phyloP scores from a whole-genome alignment of 495 filamentous ascomycete species.

The Penicillium waksmanii region DNA sequence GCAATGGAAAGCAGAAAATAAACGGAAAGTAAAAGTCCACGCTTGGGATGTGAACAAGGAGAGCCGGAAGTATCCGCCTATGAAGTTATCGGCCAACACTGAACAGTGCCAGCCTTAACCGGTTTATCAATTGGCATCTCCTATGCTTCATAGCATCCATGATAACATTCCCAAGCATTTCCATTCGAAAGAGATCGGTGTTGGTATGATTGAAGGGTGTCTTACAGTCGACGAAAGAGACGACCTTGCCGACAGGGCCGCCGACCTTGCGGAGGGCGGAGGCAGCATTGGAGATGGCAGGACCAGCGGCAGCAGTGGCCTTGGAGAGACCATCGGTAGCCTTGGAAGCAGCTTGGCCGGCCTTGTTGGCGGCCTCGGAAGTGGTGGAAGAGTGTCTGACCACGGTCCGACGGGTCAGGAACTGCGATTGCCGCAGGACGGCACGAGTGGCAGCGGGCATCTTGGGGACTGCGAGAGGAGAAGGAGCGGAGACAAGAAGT shows the following conservation, averaged over 20 bases:
- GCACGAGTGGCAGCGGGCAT: slow-evolving; percentile 59
- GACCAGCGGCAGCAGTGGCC: slow-evolving; percentile 78
- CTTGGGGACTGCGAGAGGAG: slow-evolving; percentile 38
- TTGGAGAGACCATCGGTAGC: slow-evolving; percentile 84
- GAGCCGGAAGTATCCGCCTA: slow-evolving; percentile 4
- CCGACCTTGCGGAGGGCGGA: slow-evolving; percentile 75
- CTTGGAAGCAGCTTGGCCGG: slow-evolving; percentile 70
- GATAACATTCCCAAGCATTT: slow-evolving; percentile 3
- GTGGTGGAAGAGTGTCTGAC: slow-evolving; percentile 68
- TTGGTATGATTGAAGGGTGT: slow-evolving; percentile 24
- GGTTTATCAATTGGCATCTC: slow-evolving; percentile 17
- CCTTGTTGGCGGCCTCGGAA: slow-evolving; percentile 71
- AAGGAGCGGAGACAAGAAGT: slow-evolving; percentile 33
- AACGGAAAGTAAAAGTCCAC: slow-evolving; percentile 5
- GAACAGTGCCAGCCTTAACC: slow-evolving; percentile 4
- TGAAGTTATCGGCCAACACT: background rate
- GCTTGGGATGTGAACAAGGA: slow-evolving; percentile 30
- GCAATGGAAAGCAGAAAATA: slow-evolving; percentile 4
- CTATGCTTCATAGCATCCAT: background rate
- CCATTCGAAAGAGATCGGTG: slow-evolving; percentile 1
- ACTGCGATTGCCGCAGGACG: slow-evolving; percentile 64
- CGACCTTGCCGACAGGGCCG: slow-evolving; percentile 79
- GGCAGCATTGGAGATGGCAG: slow-evolving; percentile 71
- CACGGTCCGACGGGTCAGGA: slow-evolving; percentile 58
- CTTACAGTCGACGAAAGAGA: slow-evolving; percentile 87